Evolutionary conservation across 495 filamentous ascomycete species (phyloP).

Genomic region (Evernia prunastri): DNA sequence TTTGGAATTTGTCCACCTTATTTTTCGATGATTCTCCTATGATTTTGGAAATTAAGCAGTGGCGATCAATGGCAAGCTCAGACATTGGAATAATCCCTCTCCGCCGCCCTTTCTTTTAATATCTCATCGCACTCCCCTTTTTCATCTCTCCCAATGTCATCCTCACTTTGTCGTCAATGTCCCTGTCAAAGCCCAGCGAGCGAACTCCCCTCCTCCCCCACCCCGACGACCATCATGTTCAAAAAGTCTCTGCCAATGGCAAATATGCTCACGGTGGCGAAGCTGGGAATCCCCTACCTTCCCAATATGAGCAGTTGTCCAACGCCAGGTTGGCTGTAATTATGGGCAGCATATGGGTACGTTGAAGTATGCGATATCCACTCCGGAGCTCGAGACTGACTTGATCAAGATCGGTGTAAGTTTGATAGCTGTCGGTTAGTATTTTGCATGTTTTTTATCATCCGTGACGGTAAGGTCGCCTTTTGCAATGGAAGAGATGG

Average conservation of each 20-base stretch:
- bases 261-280: neutral
- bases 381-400: neutral
- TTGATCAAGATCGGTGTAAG: neutral
- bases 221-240: neutral
- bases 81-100: no score
- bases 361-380: neutral
- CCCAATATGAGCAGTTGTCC: neutral
- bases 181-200: neutral
- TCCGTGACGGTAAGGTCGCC: no score
- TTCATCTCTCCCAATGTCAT: no score
- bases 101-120: no score
- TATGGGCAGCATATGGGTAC: slow-evolving; percentile 13
- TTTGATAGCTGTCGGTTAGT: slow-evolving; percentile 10
- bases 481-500: neutral
- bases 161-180: neutral
- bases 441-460: neutral
- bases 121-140: no score
- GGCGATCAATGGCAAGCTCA: no score
- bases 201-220: neutral
- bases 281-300: neutral
- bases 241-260: neutral
- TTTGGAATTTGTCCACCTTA: no score
- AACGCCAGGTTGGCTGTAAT: neutral
- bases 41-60: no score
- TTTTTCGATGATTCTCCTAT: no score